A percentile compares a stretch with the other conserved stretches of the same genome.
phyloP scores from a whole-genome alignment of 1,284 basidiomycete genomes.

The Naganishia cerealis region DNA sequence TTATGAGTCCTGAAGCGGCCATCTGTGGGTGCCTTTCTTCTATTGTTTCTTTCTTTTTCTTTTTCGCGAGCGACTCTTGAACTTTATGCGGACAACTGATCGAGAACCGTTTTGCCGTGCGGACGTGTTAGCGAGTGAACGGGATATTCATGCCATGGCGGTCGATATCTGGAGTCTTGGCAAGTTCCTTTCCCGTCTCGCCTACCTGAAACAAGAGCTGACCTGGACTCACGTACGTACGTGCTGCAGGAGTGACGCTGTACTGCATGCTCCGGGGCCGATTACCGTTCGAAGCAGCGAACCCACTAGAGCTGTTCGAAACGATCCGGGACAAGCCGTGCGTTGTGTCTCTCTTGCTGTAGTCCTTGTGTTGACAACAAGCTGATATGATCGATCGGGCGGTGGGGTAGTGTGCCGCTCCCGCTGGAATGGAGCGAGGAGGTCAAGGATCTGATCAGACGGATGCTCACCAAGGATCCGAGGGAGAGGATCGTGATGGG shows the following conservation, averaged over 20 bases:
- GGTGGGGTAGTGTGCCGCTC: conserved; percentile 43
- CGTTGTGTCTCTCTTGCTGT: conserved; percentile 31
- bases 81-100: no score
- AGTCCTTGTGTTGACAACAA: background rate
- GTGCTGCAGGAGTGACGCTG: conserved; percentile 56
- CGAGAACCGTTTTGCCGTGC: no score
- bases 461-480: conserved; percentile 54
- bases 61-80: no score
- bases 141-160: conserved; percentile 54
- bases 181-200: conserved; percentile 36
- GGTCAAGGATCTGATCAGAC: conserved; percentile 48
- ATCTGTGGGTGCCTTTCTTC: conserved; percentile 22
- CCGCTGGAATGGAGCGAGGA: conserved; percentile 49
- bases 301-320: conserved; percentile 58
- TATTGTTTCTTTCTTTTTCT: background rate
- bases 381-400: background rate
- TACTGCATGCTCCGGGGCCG: conserved; percentile 60
- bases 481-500: conserved; percentile 47
- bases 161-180: conserved; percentile 62
- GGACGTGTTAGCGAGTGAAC: conserved; percentile 34
- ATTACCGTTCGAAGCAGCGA: conserved; percentile 58
- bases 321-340: conserved; percentile 56
- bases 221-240: background rate
- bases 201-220: background rate
- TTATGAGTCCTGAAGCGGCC: conserved; percentile 58